phyloP scores from a whole-genome alignment of 169 alveolate species.

The Eimeria nieschulzi region DNA sequence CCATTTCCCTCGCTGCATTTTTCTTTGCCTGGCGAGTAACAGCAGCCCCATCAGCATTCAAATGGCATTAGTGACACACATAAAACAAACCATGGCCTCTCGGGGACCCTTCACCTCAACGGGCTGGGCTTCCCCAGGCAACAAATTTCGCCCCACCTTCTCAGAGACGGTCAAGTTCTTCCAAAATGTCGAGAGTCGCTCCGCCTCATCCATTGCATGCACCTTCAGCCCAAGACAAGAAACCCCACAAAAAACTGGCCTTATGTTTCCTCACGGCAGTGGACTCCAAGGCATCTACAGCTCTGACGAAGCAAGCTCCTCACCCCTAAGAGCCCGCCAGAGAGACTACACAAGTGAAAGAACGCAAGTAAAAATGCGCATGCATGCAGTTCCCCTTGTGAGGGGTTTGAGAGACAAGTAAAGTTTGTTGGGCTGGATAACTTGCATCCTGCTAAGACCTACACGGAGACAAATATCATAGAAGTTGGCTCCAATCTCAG shows the following conservation, averaged over 20 bases:
- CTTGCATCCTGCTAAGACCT: too few species aligned
- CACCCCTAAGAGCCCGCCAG: too few species aligned
- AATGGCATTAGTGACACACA: not conserved
- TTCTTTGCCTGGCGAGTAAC: not conserved
- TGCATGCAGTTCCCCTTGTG: too few species aligned
- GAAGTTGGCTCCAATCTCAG: constrained; percentile 35
- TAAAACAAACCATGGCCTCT: not conserved
- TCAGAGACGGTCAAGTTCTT: not conserved
- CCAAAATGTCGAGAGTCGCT: not conserved
- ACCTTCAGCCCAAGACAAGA: constrained; percentile 22
- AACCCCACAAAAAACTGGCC: not conserved
- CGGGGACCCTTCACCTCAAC: not conserved
- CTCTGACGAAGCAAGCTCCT: too few species aligned
- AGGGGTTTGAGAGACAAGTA: too few species aligned
- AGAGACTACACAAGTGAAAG: too few species aligned
- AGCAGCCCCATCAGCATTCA: not conserved
- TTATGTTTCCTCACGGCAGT: too few species aligned
- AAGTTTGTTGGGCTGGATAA: too few species aligned
- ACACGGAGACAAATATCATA: constrained; percentile 23
- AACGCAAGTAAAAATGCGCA: too few species aligned
- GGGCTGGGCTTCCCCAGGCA: not conserved
- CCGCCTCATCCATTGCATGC: constrained; percentile 35
- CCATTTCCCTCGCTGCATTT: constrained; percentile 13
- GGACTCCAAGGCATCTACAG: too few species aligned
- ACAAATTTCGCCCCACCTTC: not conserved